These are phyloP conservation scores for Apophysomyces trapeziformis DNA, from an alignment of 371 early-diverging fungal genomes.

Conservation along the genomic window DNA sequence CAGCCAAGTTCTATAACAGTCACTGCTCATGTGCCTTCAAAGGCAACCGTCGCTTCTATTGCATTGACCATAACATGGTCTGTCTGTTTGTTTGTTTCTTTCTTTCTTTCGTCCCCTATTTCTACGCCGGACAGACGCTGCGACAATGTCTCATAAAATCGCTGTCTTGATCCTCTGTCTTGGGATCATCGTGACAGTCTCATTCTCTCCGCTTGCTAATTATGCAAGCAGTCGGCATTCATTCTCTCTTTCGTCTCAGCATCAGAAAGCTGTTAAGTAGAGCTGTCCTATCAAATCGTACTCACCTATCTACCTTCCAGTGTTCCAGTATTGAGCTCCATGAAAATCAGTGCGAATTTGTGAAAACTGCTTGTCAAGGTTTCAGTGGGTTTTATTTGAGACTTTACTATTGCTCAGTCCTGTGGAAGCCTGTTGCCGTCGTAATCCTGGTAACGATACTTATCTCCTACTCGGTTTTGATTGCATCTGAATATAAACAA, in stretches of 20 bases:
- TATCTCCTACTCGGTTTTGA: not conserved
- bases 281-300: not conserved
- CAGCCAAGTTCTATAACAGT: too few species aligned
- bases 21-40: too few species aligned
- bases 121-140: not conserved
- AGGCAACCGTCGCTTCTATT: not conserved
- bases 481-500: constrained; percentile 10
- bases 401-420: constrained; percentile 63
- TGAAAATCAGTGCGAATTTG: constrained; percentile 60
- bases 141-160: not conserved
- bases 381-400: constrained; percentile 59
- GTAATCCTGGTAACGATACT: constrained; percentile 45
- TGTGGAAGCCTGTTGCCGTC: constrained; percentile 46
- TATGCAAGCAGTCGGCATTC: constrained; percentile 2
- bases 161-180: constrained; percentile 1
- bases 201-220: not conserved
- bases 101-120: not conserved
- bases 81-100: constrained; percentile 7
- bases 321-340: constrained; percentile 58
- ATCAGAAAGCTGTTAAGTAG: not conserved
- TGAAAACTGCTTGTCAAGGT: constrained; percentile 55
- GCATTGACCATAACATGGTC: not conserved
- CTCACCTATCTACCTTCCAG: constrained; percentile 17
- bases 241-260: not conserved
- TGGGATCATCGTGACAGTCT: constrained; percentile 2